A percentile compares a stretch with the other conserved stretches of the same genome.
Evolutionary conservation across 176 grass and related monocot genomes (phyloP).

Genomic region (Dendrocalamus sinicus): DNA sequence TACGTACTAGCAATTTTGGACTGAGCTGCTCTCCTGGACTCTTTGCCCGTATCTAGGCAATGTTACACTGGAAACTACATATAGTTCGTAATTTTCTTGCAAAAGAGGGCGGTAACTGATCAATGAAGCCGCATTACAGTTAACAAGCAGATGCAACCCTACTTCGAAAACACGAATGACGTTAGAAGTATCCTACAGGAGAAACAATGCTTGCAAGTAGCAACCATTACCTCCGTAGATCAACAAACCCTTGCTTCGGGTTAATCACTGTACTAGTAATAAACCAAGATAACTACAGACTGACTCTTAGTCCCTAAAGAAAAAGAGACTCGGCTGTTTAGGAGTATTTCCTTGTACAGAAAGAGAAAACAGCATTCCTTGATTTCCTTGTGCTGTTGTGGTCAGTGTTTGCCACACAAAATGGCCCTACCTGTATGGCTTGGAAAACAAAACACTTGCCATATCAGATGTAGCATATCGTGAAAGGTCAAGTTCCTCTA

Average conservation of each 20-base stretch:
- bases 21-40: neutral
- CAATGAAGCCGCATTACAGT: neutral
- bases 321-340: too few relatives aligned
- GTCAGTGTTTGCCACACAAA: conserved; percentile 37
- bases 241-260: neutral
- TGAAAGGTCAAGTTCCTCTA: conserved; percentile 3
- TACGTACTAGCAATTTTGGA: neutral
- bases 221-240: neutral
- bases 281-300: neutral
- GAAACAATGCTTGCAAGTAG: neutral
- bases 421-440: conserved; percentile 16
- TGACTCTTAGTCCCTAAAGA: neutral
- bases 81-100: neutral
- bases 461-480: neutral
- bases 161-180: neutral
- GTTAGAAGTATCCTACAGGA: neutral
- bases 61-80: neutral
- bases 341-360: too few relatives aligned
- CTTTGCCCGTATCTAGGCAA: neutral
- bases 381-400: neutral
- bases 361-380: too few relatives aligned
- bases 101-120: neutral
- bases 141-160: neutral
- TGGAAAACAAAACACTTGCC: neutral
- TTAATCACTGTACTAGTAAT: neutral